These are phyloP conservation scores for Cystoderma amianthinum DNA, from an alignment of 768 basidiomycete genomes.

Conservation along the genomic window DNA sequence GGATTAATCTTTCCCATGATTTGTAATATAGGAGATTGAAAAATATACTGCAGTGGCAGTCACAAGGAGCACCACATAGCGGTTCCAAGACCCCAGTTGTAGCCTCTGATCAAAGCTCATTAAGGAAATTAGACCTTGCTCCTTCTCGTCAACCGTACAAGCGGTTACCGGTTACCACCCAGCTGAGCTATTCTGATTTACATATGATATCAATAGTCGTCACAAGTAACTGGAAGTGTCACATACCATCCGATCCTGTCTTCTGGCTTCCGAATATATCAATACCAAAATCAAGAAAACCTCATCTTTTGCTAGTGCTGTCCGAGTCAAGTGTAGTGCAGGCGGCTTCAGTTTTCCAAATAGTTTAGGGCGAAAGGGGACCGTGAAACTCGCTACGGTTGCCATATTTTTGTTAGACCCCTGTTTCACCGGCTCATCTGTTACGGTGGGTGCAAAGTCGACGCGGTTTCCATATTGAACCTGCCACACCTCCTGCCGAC, in stretches of 20 bases:
- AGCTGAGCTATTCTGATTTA: slow-evolving; percentile 9
- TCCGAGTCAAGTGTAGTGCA: slow-evolving; percentile 27
- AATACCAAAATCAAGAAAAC: slow-evolving; percentile 31
- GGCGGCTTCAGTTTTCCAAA: slow-evolving; percentile 36
- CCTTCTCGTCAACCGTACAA: too few species aligned
- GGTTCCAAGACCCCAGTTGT: too few species aligned
- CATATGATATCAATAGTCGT: neutral
- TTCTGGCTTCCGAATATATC: slow-evolving; percentile 30
- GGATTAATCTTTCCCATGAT: too few species aligned
- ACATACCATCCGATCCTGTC: slow-evolving; percentile 30
- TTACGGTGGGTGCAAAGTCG: neutral
- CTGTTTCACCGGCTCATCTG: neutral
- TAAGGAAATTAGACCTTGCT: too few species aligned
- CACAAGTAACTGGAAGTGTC: neutral
- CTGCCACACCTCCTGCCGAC: slow-evolving; percentile 39
- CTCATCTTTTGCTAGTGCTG: slow-evolving; percentile 33
- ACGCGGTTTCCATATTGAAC: slow-evolving; percentile 14
- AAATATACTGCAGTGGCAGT: too few species aligned
- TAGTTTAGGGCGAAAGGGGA: slow-evolving; percentile 42
- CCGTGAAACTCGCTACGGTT: slow-evolving; percentile 30
- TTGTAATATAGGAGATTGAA: too few species aligned
- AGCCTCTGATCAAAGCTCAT: too few species aligned
- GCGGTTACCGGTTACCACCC: slow-evolving; percentile 6
- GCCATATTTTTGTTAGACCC: slow-evolving; percentile 1
- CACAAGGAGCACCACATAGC: too few species aligned